These are phyloP conservation scores for Sporobolomyces phaffii DNA, from an alignment of 768 basidiomycete species.

Conservation along the genomic window DNA sequence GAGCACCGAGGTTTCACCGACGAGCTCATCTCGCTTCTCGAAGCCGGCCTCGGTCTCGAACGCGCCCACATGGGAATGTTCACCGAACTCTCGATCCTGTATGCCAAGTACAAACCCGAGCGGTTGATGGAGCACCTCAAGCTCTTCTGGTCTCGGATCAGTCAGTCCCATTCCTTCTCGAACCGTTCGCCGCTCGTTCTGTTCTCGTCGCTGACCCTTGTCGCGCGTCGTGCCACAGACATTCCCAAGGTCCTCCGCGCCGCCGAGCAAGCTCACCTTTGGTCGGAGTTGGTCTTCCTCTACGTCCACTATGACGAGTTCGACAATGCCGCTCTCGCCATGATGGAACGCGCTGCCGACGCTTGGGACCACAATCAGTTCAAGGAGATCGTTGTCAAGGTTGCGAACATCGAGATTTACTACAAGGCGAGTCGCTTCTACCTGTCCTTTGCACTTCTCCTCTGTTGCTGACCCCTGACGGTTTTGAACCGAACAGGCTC, in stretches of 20 bases:
- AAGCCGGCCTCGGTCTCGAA: conserved; percentile 92
- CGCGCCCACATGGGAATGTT: conserved; percentile 99
- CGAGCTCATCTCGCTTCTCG: conserved; percentile 81
- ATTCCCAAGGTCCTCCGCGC: conserved; percentile 99
- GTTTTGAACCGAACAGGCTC: conserved; percentile 48
- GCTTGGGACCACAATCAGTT: conserved; percentile 99
- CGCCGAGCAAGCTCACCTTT: conserved; percentile 90
- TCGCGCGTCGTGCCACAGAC: too few relatives aligned
- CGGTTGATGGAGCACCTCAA: conserved; percentile 87
- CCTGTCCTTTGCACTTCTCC: not conserved
- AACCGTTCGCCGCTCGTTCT: not conserved
- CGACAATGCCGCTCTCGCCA: conserved; percentile 95
- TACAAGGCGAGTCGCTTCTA: conserved; percentile 60
- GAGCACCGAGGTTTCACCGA: conserved; percentile 90
- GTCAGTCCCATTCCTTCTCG: conserved; percentile 6
- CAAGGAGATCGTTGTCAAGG: conserved; percentile 95
- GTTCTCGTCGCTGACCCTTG: too few relatives aligned
- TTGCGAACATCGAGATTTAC: conserved; percentile 96
- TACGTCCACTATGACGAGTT: conserved; percentile 98
- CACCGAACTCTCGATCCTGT: conserved; percentile 82
- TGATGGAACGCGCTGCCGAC: conserved; percentile 97
- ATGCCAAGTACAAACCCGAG: conserved; percentile 61
- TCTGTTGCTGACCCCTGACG: not conserved
- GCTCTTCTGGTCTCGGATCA: conserved; percentile 59
- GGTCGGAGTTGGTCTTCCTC: conserved; percentile 96